Conservation (phyloP, 495 filamentous ascomycete species). For the Aspergillus nidulans region DNA sequence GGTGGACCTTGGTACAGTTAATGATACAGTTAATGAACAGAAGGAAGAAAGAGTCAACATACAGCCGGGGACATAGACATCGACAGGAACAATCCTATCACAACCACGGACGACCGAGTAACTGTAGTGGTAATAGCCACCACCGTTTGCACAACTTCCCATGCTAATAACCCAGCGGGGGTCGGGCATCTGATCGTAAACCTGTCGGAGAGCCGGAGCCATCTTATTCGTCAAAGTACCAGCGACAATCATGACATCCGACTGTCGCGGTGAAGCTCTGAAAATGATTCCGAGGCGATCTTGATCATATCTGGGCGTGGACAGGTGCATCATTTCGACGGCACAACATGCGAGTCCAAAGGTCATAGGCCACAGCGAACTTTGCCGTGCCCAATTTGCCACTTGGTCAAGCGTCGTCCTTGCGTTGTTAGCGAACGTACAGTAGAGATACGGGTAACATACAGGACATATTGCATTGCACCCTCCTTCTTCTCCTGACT, state of each 20-base stretch:
- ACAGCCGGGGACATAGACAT: constrained; percentile 94
- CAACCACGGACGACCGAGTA: constrained; percentile 90
- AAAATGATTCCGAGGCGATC: constrained; percentile 96
- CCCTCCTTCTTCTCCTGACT: constrained; percentile 94
- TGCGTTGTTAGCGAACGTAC: background rate
- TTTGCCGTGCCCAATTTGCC: constrained; percentile 91
- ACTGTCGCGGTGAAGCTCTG: constrained; percentile 90
- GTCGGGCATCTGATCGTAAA: constrained; percentile 98
- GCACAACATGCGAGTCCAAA: constrained; percentile 97
- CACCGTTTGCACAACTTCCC: constrained; percentile 93
- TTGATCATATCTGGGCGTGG: constrained; percentile 93
- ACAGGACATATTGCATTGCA: constrained; percentile 96
- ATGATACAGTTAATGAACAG: constrained; percentile 1
- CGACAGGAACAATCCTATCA: constrained; percentile 90
- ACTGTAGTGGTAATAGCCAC: constrained; percentile 96
- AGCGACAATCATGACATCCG: constrained; percentile 97
- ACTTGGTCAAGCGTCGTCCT: constrained; percentile 90
- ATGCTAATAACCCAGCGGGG: constrained; percentile 94
- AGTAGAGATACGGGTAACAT: constrained; percentile 32
- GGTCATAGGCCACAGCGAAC: constrained; percentile 95
- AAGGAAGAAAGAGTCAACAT: constrained; percentile 23
- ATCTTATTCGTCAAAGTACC: constrained; percentile 98
- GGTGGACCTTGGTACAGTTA: constrained; percentile 56
- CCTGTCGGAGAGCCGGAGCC: constrained; percentile 89
- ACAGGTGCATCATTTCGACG: constrained; percentile 98